Evolutionary conservation across 2,329 filamentous ascomycete genomes (phyloP).

Genomic region (Zarea fungicola): DNA sequence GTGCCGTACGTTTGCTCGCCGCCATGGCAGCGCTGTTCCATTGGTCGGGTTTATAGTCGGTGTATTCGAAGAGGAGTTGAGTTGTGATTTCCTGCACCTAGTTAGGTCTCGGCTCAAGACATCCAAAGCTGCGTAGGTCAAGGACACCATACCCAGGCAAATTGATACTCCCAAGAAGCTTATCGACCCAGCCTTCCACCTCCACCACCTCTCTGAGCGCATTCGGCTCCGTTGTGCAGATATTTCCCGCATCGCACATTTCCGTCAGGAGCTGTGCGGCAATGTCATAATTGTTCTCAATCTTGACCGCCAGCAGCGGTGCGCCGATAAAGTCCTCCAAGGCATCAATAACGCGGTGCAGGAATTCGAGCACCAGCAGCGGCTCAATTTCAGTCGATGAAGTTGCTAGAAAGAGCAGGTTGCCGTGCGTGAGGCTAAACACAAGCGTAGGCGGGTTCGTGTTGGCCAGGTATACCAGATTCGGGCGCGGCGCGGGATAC

Average conservation of each 20-base stretch:
- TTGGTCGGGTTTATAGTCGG: slow-evolving; percentile 40
- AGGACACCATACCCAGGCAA: slow-evolving; percentile 58
- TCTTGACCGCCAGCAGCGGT: slow-evolving; percentile 77
- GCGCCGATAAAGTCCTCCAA: slow-evolving; percentile 92
- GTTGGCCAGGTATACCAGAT: slow-evolving; percentile 77
- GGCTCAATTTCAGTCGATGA: slow-evolving; percentile 85
- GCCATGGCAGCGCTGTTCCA: slow-evolving; percentile 70
- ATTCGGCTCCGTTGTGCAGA: slow-evolving; percentile 89
- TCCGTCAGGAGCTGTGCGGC: slow-evolving; percentile 88
- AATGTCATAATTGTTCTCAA: slow-evolving; percentile 88
- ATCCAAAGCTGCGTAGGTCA: background rate
- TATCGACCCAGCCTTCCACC: slow-evolving; percentile 84
- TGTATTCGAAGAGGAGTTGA: slow-evolving; percentile 32
- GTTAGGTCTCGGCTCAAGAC: background rate
- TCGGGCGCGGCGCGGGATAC: slow-evolving; percentile 74
- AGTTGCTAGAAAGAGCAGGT: slow-evolving; percentile 79
- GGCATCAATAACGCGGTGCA: slow-evolving; percentile 87
- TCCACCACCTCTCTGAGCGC: slow-evolving; percentile 87
- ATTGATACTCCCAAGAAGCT: slow-evolving; percentile 80
- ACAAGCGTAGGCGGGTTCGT: slow-evolving; percentile 81
- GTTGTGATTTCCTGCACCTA: slow-evolving; percentile 33
- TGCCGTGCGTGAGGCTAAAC: slow-evolving; percentile 82
- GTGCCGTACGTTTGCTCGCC: slow-evolving; percentile 85
- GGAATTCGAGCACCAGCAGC: slow-evolving; percentile 84
- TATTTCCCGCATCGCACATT: slow-evolving; percentile 91